Evolutionary conservation across 164 flowering plant genomes (phyloP).

Genomic region (Vitis rupestris): DNA sequence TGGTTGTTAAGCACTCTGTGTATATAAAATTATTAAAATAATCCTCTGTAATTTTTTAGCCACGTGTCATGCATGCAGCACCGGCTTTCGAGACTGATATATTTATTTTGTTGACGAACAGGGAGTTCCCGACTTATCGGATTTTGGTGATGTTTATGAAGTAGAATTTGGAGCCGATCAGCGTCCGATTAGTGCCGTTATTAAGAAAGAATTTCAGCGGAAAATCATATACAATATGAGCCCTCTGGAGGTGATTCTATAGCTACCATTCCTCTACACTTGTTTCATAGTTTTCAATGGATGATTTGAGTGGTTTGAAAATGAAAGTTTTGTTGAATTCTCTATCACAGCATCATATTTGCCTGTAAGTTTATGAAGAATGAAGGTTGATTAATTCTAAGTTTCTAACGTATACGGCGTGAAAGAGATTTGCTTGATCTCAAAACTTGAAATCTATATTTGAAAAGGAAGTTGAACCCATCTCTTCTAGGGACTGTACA

Average conservation of each 20-base stretch:
- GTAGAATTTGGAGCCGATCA: constrained; percentile 45
- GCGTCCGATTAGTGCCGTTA: constrained; percentile 60
- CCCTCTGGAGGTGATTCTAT: constrained; percentile 59
- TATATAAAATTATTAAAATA: no score
- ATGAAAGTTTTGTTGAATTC: neutral
- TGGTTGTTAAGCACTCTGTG: no score
- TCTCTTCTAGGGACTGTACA: no score
- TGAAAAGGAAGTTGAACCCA: no score
- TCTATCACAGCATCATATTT: no score
- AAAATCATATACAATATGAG: constrained; percentile 53
- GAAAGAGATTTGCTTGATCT: no score
- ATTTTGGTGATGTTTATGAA: constrained; percentile 51
- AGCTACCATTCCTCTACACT: neutral
- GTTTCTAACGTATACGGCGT: no score
- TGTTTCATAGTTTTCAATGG: neutral
- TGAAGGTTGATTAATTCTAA: no score
- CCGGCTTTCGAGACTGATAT: neutral
- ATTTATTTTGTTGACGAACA: constrained; percentile 15
- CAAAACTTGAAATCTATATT: no score
- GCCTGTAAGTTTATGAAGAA: no score
- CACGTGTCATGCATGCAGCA: no score
- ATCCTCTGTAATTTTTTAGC: no score
- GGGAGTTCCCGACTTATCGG: constrained; percentile 66
- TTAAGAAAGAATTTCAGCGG: constrained; percentile 56
- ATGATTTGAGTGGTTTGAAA: neutral